Conservation (phyloP, 768 basidiomycete species). For the Rhizopogon salebrosus region DNA sequence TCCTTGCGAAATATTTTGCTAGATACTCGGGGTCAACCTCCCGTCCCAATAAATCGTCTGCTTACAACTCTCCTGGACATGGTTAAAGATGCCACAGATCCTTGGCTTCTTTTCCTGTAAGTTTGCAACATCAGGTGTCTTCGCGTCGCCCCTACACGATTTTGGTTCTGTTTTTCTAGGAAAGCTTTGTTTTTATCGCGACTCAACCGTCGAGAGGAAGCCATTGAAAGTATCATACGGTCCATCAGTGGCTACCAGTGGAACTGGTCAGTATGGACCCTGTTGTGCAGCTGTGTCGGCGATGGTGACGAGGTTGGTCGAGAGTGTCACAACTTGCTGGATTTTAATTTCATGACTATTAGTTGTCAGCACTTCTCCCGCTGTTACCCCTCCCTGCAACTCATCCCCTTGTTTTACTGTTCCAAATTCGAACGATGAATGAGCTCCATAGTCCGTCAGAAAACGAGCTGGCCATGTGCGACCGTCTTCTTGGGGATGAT, state of each 20-base stretch:
- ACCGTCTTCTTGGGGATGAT: conserved; percentile 63
- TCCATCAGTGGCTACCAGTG: conserved; percentile 79
- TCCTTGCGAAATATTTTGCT: not conserved
- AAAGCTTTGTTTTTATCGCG: conserved; percentile 81
- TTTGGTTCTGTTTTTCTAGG: conserved; percentile 33
- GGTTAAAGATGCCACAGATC: conserved; percentile 59
- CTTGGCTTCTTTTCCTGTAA: conserved; percentile 83
- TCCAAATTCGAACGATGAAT: conserved; percentile 85
- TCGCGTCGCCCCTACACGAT: not conserved
- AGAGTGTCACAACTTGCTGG: not conserved
- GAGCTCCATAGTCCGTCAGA: conserved; percentile 89
- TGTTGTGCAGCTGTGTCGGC: conserved; percentile 72
- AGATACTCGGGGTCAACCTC: conserved; percentile 70
- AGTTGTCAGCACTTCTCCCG: conserved; percentile 42
- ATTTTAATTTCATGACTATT: conserved; percentile 3
- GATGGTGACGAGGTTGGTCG: conserved; percentile 78
- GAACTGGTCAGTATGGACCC: conserved; percentile 93
- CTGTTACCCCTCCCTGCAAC: conserved; percentile 42
- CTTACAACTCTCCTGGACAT: conserved; percentile 54
- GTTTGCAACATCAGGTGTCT: conserved; percentile 17
- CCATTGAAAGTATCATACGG: conserved; percentile 72
- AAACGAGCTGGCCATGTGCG: conserved; percentile 75
- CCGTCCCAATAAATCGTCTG: conserved; percentile 56
- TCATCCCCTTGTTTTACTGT: conserved; percentile 61
- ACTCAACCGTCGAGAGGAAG: conserved; percentile 75